phyloP scores from a whole-genome alignment of 768 basidiomycete genomes.

The Gloeostereum incarnatum region DNA sequence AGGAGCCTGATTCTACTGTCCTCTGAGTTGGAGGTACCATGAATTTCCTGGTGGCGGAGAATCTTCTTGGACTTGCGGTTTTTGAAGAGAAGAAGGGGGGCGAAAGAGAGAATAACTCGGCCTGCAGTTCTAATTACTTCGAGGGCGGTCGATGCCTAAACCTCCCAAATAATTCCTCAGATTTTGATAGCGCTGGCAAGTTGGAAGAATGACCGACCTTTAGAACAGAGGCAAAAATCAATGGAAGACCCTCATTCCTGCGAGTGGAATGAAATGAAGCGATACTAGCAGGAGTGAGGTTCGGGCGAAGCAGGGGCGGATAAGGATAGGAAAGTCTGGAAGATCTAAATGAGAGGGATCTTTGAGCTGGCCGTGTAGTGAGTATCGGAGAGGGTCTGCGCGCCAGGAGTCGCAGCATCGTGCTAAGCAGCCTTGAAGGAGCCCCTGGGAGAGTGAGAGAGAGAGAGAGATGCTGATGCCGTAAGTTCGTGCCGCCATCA shows the following conservation, averaged over 20 bases:
- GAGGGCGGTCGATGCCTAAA: constrained; percentile 67
- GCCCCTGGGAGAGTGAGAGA: too few relatives aligned
- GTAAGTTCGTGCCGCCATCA: neutral
- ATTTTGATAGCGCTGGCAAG: neutral
- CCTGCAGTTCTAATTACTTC: constrained; percentile 62
- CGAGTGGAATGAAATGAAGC: constrained; percentile 31
- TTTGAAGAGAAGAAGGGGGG: constrained; percentile 58
- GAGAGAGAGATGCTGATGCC: neutral
- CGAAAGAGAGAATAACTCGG: constrained; percentile 65
- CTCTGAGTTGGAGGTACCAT: constrained; percentile 41
- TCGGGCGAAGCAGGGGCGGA: constrained; percentile 8
- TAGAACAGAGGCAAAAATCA: constrained; percentile 50
- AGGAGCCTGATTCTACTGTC: constrained; percentile 40
- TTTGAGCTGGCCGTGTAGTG: constrained; percentile 7
- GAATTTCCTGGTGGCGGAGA: constrained; percentile 27
- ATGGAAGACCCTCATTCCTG: constrained; percentile 20
- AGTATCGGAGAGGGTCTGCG: neutral
- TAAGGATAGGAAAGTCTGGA: constrained; percentile 7
- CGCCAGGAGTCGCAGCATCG: constrained; percentile 1
- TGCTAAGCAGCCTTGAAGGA: too few relatives aligned
- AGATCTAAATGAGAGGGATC: constrained; percentile 3
- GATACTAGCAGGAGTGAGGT: constrained; percentile 10
- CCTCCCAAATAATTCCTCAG: neutral
- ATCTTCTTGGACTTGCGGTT: constrained; percentile 36
- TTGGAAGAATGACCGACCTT: constrained; percentile 37